Evolutionary conservation across 1,139 yeast species (phyloP), one percentile per base, ranked within the genome.

Genomic region (Fermentozyma sake): DNA sequence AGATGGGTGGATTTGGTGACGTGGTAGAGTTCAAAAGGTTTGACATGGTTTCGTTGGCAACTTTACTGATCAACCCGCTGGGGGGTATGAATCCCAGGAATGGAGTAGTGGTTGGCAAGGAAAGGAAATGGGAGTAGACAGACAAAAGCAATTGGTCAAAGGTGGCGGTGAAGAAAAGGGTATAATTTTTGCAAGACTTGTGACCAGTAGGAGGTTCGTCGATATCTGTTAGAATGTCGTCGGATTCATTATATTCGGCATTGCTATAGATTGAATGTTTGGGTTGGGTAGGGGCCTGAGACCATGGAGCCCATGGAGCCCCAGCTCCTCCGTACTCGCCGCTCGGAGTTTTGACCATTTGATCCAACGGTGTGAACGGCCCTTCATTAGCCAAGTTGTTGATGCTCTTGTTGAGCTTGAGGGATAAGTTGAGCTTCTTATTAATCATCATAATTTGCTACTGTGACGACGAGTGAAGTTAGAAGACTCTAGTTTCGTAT

Each of bases 341-440:
- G 18, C 59, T 34, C 1, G 73, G 73, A 4, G 73, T 67, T 25
- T 44, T 51, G 29, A 63, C 42, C 1, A 72, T 67, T 38, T 66
- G 72, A 26, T 66, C 72, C 28, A 64, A 47, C 9, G 73, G 73
- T 2, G 73, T 67, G 39, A 46, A 61, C n/a, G 73, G 73, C 15
- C 53, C 53, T 10, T 46, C 44, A 11, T 39, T 48, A 12, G 34
- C 30, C 27, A 49, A 34, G 33, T 48, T 46, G 23, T 34, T 45
- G 27, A 55, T 47, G 10, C 61, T 46, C 39, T 54, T 50, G 44
- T 55, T 54, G 16, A 59, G 43, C 39, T 58, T 53, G 34, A 60
- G 52, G 16, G 52, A 45, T 30, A 58, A 53, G 29, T 55, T 43
- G 28, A 46, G 46, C 26, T 52, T 49, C 29, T 55, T 54, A 31